Conservation (phyloP, 495 filamentous ascomycete genomes). For the Terfezia claveryi region DNA sequence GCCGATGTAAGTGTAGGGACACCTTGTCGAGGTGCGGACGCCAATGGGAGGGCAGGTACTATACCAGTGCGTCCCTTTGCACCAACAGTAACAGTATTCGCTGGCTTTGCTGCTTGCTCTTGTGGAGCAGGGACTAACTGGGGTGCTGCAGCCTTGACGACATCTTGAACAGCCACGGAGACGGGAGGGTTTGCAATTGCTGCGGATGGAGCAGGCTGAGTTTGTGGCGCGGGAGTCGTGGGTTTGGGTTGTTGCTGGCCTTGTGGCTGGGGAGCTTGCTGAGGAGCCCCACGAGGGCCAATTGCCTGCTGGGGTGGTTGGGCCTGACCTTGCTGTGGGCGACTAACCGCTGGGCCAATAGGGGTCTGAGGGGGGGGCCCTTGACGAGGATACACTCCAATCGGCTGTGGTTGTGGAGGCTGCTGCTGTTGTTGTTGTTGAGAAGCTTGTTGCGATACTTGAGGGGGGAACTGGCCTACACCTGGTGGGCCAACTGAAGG, state of each 20-base stretch:
- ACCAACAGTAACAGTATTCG: constrained; percentile 32
- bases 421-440: constrained; percentile 14
- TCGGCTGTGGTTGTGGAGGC: constrained; percentile 17
- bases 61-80: constrained; percentile 47
- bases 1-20: constrained; percentile 5
- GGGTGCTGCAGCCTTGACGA: constrained; percentile 3
- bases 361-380: constrained; percentile 29
- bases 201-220: constrained; percentile 21
- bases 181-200: constrained; percentile 4
- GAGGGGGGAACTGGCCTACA: not conserved
- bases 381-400: constrained; percentile 19
- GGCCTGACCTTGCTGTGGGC: constrained; percentile 8
- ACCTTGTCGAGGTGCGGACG: constrained; percentile 17
- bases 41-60: constrained; percentile 41
- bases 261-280: constrained; percentile 14
- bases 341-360: constrained; percentile 29
- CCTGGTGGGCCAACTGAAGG: constrained; percentile 22
- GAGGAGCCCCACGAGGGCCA: constrained; percentile 14
- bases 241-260: constrained; percentile 20
- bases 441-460: constrained; percentile 1
- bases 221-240: constrained; percentile 21
- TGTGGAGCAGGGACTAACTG: constrained; percentile 15
- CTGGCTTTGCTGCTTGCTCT: constrained; percentile 18
- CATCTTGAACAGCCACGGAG: no score
- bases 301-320: constrained; percentile 14